Evolutionary conservation across 2,329 filamentous ascomycete species (phyloP), one percentile per base, ranked within the genome.

Genomic region (Boeremia lycopersici): DNA sequence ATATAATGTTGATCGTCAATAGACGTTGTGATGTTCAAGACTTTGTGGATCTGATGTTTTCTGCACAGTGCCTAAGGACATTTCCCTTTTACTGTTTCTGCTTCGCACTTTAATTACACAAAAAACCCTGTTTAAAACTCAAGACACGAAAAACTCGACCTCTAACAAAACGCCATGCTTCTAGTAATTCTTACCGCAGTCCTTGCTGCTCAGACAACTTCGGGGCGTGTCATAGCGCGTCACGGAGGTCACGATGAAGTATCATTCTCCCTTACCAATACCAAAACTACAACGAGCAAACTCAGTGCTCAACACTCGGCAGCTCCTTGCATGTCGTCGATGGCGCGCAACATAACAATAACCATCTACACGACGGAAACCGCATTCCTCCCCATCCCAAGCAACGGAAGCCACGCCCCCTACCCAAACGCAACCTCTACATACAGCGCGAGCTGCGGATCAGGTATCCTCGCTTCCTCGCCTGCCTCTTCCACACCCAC

Each of bases 391-490:
- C 43, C 19, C n/a, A 11, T 6, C 5, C 12, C 33, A 6, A 34
- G 26, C n/a, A 35, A 40, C n/a, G 29, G 33, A 40, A 39, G 23
- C 29, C 40, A 33, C 40, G 28, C 34, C 25, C 45, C 35, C 13
- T 54, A 46, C 35, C 4, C 13, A 4, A 45, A 54, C 19, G 30
- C 30, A 17, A 49, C 40, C 41, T 45, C 40, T 13, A 15, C 34
- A 36, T 15, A 6, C 25, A 13, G 15, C 10, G 2, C 13, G 1
- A 10, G 1, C 7, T 29, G 44, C 19, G 4, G 23, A 8, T 23
- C 40, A 17, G 17, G 40, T n/a, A 26, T 25, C 1, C 34, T 3
- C 8, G 6, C 5, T 12, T 23, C 13, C 7, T 42, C 34, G 17
- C 25, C 23, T 8, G 15, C 33, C 25, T 19, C 2, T 2, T 9